phyloP scores from a whole-genome alignment of 208 protist genomes.

The Acanthamoeba healyi region DNA sequence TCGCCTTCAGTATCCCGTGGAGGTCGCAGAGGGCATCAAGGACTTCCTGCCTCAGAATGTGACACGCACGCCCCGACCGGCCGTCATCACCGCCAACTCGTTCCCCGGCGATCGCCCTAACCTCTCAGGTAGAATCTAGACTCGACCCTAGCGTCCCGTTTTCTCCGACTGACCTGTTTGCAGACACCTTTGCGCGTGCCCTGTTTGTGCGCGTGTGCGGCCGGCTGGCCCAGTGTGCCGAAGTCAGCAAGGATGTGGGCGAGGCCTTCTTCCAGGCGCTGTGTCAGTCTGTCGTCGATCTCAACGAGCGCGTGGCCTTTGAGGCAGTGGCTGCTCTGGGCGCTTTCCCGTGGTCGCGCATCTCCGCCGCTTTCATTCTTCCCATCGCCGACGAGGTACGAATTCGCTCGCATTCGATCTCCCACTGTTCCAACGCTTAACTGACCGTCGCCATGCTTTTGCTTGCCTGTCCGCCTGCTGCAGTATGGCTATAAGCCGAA shows the following conservation, averaged over 20 bases:
- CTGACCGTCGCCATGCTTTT: too few species aligned
- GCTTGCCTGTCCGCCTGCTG: too few species aligned
- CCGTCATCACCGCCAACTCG: background rate
- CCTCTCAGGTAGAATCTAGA: background rate
- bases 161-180: background rate
- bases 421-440: too few species aligned
- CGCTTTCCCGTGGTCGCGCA: background rate
- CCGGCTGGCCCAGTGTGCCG: background rate
- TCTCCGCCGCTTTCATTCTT: background rate
- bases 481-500: slow-evolving; percentile 37
- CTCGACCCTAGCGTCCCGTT: background rate
- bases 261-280: slow-evolving; percentile 57
- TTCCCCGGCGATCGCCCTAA: slow-evolving; percentile 19
- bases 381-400: slow-evolving; percentile 9
- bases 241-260: background rate
- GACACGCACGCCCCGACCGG: background rate
- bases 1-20: background rate
- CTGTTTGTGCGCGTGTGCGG: slow-evolving; percentile 47
- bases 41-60: slow-evolving; percentile 12
- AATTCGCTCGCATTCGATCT: background rate
- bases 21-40: slow-evolving; percentile 1
- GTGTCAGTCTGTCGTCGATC: slow-evolving; percentile 23
- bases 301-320: slow-evolving; percentile 65
- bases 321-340: slow-evolving; percentile 25
- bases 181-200: slow-evolving; percentile 11